These are phyloP conservation scores for Saururus chinensis DNA, from an alignment of 164 flowering plant genomes.

Conservation along the genomic window DNA sequence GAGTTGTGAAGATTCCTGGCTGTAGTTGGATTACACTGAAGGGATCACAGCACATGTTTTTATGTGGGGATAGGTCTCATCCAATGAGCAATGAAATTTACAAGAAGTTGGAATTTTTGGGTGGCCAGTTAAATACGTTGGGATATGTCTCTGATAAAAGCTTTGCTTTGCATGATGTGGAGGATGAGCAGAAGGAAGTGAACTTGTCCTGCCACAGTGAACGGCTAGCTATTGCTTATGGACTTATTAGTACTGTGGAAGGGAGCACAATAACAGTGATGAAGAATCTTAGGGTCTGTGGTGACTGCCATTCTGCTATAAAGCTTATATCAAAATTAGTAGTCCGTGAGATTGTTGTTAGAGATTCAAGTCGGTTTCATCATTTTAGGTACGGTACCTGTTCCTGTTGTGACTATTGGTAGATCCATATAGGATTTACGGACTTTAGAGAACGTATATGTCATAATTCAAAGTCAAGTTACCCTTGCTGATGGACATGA, in stretches of 20 bases:
- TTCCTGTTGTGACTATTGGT: conserved; percentile 10
- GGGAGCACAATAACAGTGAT: conserved; percentile 8
- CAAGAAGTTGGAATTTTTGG: conserved; percentile 7
- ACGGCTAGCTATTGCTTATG: conserved; percentile 10
- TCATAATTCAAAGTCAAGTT: no score
- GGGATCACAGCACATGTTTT: conserved; percentile 5
- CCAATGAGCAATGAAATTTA: conserved; percentile 12
- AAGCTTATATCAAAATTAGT: conserved; percentile 7
- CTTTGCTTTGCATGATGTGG: conserved; percentile 12
- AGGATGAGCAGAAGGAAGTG: conserved; percentile 12
- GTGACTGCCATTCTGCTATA: conserved; percentile 11
- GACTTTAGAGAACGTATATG: no score
- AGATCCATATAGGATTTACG: background rate
- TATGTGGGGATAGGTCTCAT: conserved; percentile 9
- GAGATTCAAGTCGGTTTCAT: conserved; percentile 8
- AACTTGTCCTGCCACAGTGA: conserved; percentile 9
- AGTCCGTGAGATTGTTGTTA: conserved; percentile 5
- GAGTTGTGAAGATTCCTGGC: conserved; percentile 12
- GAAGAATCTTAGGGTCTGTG: conserved; percentile 10
- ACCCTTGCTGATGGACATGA: no score
- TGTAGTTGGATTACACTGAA: conserved; percentile 12
- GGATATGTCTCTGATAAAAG: conserved; percentile 11
- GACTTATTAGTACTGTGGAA: conserved; percentile 7
- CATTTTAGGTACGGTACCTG: conserved; percentile 7
- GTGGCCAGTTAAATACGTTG: conserved; percentile 5